Conservation (phyloP, 2,329 filamentous ascomycete genomes). For the Lomentospora prolificans region DNA sequence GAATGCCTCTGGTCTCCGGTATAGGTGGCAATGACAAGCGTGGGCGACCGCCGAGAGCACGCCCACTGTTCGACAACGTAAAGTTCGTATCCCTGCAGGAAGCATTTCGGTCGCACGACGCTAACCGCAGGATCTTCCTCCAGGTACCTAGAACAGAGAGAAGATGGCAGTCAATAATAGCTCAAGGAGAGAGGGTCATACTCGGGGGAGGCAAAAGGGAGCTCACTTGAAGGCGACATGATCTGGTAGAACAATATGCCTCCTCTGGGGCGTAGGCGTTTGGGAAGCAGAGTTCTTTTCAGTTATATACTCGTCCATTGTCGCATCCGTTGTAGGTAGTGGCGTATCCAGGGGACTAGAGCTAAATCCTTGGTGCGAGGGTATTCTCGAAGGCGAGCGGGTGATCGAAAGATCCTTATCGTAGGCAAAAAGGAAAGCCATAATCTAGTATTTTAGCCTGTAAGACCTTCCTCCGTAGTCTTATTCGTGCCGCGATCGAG, state of each 20-base stretch:
- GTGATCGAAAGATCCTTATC: conserved; percentile 5
- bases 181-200: not conserved
- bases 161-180: not conserved
- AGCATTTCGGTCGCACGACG: conserved; percentile 61
- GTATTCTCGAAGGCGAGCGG: not conserved
- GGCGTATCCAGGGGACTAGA: not conserved
- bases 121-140: conserved; percentile 72
- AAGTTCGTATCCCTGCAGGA: conserved; percentile 76
- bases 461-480: conserved; percentile 2
- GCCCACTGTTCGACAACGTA: conserved; percentile 98
- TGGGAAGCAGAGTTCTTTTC: not conserved
- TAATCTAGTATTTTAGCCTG: not conserved
- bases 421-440: conserved; percentile 9
- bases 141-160: conserved; percentile 51
- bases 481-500: not conserved
- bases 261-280: conserved; percentile 17
- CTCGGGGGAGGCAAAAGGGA: not conserved
- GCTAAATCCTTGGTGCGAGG: not conserved
- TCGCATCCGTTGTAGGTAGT: not conserved
- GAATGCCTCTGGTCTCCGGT: conserved; percentile 75
- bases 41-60: conserved; percentile 81
- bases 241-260: conserved; percentile 47
- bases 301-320: not conserved
- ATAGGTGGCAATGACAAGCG: conserved; percentile 84
- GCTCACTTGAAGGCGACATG: conserved; percentile 45